Evolutionary conservation across 495 filamentous ascomycete genomes (phyloP).

Genomic region (Hyphodiscus hymeniophilus): DNA sequence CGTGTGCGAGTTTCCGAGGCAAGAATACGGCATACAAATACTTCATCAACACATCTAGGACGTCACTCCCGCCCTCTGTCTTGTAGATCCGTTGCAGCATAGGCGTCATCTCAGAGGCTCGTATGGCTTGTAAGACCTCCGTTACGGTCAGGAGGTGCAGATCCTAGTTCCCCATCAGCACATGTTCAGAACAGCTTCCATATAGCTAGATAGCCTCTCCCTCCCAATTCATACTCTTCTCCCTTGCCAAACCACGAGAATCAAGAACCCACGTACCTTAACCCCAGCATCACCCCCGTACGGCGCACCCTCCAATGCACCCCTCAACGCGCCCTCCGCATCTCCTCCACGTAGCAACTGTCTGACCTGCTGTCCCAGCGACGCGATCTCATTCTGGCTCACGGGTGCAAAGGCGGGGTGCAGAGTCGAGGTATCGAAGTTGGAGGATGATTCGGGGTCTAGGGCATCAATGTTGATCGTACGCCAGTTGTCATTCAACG

Average conservation of each 20-base stretch:
- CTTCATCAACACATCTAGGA: conserved; percentile 67
- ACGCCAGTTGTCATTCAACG: conserved; percentile 61
- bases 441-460: conserved; percentile 76
- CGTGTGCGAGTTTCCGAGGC: background rate
- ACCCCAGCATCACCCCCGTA: conserved; percentile 48
- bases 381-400: conserved; percentile 62
- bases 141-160: conserved; percentile 71
- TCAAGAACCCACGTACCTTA: conserved; percentile 44
- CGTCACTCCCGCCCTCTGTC: conserved; percentile 62
- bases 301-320: conserved; percentile 68
- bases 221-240: background rate
- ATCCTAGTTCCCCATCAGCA: conserved; percentile 40
- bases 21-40: conserved; percentile 47
- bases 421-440: conserved; percentile 78
- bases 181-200: no score
- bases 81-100: conserved; percentile 69
- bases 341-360: conserved; percentile 82
- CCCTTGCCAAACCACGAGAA: background rate
- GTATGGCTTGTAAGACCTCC: conserved; percentile 84
- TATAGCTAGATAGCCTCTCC: no score
- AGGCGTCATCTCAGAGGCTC: conserved; percentile 82
- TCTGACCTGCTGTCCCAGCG: conserved; percentile 65
- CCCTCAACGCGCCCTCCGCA: conserved; percentile 71
- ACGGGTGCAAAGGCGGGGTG: conserved; percentile 60
- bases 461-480: conserved; percentile 90